Evolutionary conservation across 192 early-diverging fungal genomes (phyloP), one percentile per base, ranked within the genome.

Genomic region (Allomyces macrogynus): DNA sequence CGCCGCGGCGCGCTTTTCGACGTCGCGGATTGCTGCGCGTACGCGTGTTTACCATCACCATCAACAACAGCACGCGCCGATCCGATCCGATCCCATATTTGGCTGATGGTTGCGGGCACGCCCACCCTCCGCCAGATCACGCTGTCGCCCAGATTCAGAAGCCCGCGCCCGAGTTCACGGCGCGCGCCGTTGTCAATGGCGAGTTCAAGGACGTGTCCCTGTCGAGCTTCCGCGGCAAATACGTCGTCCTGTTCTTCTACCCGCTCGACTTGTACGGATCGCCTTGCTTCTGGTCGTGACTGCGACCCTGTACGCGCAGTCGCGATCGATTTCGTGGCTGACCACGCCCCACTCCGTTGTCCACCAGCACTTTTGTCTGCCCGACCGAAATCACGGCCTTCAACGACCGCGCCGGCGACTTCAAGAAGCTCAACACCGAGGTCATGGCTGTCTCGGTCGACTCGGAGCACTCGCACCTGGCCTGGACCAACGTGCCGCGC

Each of bases 121-220:
- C 12, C 16, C 49, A 57, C 16, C 49, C 49, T 40, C 32, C 32
- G 8, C 32, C 32, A 40, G 32, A 67, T 32, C 23, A 68, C 32
- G 63, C 71, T 64, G 63, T 73, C 61, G 75, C 72, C 43, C 67
- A 67, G 49, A 71, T 77, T 77, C 70, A 73, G 73, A 76, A 80
- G 71, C 73, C 69, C 27, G 87, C 85, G 62, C 87, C 87, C 65
- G 67, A 62, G 26, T 89, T 88, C 75, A 79, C 71, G 49, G 83
- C 83, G 61, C 72, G 68, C 61, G 85, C 86, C 44, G 80, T 87
- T 60, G 78, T 88, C 57, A 72, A 89, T 65, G 79, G 81, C 49
- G 74, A 81, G 66, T 83, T 90, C 81, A 76, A 87, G 75, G 70
- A 74, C 32, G 72, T 89, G 61, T 81, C 81, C 23, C 73, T 90